These are phyloP conservation scores for Mortierella hygrophila DNA, from an alignment of 192 early-diverging fungal species.

Conservation along the genomic window DNA sequence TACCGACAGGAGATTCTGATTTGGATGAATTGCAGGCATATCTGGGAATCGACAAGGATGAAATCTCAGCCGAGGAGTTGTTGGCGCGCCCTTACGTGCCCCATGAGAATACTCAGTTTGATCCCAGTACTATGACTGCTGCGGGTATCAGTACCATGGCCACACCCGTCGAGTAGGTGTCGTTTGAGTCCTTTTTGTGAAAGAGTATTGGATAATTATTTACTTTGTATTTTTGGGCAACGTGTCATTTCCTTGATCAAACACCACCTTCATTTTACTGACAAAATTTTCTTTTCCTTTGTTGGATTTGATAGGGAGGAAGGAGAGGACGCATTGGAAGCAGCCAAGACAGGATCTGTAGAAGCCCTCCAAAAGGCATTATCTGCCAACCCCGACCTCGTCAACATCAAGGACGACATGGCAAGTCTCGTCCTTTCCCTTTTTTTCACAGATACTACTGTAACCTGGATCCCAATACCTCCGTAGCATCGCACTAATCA, in stretches of 20 bases:
- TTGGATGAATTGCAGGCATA: slow-evolving; percentile 47
- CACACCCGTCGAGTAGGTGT: slow-evolving; percentile 23
- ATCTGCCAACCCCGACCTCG: slow-evolving; percentile 16
- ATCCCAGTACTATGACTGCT: slow-evolving; percentile 29
- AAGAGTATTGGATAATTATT: too few relatives aligned
- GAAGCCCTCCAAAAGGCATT: slow-evolving; percentile 15
- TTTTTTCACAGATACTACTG: too few relatives aligned
- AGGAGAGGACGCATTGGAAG: slow-evolving; percentile 26
- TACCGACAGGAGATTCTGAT: slow-evolving; percentile 35
- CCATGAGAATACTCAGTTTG: slow-evolving; percentile 11
- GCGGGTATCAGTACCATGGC: slow-evolving; percentile 62
- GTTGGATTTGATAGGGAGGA: slow-evolving; percentile 12
- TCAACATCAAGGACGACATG: slow-evolving; percentile 40
- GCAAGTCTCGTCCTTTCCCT: neutral
- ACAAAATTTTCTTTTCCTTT: neutral
- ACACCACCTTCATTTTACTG: neutral
- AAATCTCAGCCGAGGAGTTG: slow-evolving; percentile 48
- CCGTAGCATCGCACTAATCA: neutral
- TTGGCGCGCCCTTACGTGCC: slow-evolving; percentile 45
- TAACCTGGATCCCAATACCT: too few relatives aligned
- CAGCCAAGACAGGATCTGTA: slow-evolving; percentile 33
- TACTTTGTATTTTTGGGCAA: neutral
- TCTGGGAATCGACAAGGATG: slow-evolving; percentile 42
- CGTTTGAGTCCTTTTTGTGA: neutral
- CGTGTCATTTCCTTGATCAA: neutral